These are phyloP conservation scores for Aspergillus hancockii DNA, from an alignment of 495 filamentous ascomycete species.

Conservation along the genomic window DNA sequence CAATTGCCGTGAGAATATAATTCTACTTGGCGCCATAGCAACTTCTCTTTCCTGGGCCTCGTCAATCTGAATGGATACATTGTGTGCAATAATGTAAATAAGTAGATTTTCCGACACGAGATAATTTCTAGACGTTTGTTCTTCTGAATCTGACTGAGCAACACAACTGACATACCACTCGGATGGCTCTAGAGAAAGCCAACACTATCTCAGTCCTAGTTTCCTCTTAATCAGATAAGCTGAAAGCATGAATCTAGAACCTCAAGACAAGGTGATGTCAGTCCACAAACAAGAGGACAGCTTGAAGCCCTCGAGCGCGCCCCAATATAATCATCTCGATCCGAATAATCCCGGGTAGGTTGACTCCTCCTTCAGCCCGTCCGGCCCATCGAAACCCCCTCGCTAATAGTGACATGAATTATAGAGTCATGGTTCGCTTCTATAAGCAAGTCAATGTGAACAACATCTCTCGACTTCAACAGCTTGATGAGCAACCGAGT, in stretches of 20 bases:
- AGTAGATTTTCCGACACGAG: background rate
- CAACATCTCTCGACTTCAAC: conserved; percentile 10
- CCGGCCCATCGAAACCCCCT: background rate
- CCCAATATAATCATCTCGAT: conserved; percentile 11
- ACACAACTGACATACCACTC: background rate
- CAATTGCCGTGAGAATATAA: background rate
- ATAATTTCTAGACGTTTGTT: background rate
- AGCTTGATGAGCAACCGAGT: conserved; percentile 6
- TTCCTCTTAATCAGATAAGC: background rate
- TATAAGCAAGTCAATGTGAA: conserved; percentile 8
- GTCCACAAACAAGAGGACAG: background rate
- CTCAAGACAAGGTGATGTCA: background rate
- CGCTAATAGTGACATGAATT: conserved; percentile 1
- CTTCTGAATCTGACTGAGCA: background rate
- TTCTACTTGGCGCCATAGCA: too few species aligned
- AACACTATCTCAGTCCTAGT: background rate
- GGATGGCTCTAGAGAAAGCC: background rate
- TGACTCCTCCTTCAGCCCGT: background rate
- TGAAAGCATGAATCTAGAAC: background rate
- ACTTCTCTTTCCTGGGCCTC: background rate
- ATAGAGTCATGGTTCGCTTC: conserved; percentile 12
- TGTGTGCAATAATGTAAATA: too few species aligned
- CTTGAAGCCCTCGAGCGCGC: background rate
- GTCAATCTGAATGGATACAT: too few species aligned
- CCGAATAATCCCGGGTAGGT: conserved; percentile 17